Evolutionary conservation across 2,329 filamentous ascomycete genomes (phyloP).

Genomic region (Zymoseptoria crescenta): DNA sequence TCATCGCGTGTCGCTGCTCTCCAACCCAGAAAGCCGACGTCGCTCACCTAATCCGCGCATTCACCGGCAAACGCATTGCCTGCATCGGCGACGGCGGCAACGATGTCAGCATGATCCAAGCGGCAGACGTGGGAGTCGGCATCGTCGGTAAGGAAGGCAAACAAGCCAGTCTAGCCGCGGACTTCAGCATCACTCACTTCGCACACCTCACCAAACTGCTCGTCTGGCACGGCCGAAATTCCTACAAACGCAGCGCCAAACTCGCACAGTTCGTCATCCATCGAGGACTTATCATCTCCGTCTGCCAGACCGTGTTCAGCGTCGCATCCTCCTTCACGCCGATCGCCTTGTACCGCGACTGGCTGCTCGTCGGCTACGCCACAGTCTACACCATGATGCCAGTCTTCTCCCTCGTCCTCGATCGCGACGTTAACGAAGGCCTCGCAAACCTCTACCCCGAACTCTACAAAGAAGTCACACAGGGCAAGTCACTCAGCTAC

Average conservation of each 20-base stretch:
- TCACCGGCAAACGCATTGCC: slow-evolving; percentile 91
- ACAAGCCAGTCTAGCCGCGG: slow-evolving; percentile 87
- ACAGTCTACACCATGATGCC: slow-evolving; percentile 92
- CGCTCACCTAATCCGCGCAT: slow-evolving; percentile 78
- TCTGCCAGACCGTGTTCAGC: slow-evolving; percentile 96
- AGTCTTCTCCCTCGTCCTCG: slow-evolving; percentile 86
- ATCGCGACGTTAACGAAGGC: slow-evolving; percentile 89
- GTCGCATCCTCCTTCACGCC: slow-evolving; percentile 90
- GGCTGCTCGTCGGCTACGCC: slow-evolving; percentile 93
- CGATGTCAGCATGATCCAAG: slow-evolving; percentile 98
- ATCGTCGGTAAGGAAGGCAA: slow-evolving; percentile 97
- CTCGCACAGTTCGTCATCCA: slow-evolving; percentile 98
- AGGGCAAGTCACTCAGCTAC: slow-evolving; percentile 78
- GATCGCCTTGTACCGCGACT: slow-evolving; percentile 89
- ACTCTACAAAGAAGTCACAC: slow-evolving; percentile 93
- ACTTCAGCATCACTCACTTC: slow-evolving; percentile 95
- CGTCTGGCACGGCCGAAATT: slow-evolving; percentile 98
- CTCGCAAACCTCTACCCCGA: slow-evolving; percentile 94
- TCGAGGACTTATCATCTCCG: slow-evolving; percentile 85
- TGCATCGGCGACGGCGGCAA: slow-evolving; percentile 98
- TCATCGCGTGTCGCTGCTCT: slow-evolving; percentile 93
- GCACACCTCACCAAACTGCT: slow-evolving; percentile 89
- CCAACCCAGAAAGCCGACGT: slow-evolving; percentile 96
- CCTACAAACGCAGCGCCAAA: slow-evolving; percentile 92
- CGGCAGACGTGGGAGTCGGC: slow-evolving; percentile 92